A percentile compares a stretch with the other conserved stretches of the same genome.
Conservation (phyloP, 75 land plant genomes). For the Picea glauca region DNA sequence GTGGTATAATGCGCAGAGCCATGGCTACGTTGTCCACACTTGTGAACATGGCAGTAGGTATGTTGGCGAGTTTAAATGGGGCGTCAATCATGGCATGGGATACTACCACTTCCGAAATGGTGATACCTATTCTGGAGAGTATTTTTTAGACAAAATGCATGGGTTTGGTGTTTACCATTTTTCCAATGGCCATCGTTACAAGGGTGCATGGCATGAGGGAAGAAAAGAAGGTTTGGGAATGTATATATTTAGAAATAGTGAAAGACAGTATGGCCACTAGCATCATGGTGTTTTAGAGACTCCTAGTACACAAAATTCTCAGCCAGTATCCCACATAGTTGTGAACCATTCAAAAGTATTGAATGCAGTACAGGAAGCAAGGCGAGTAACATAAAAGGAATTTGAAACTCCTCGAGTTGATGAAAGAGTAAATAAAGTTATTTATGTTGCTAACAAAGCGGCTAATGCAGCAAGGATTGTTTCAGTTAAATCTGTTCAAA, state of each 20-base stretch:
- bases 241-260: too few relatives aligned
- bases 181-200: too few relatives aligned
- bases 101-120: constrained; percentile 68
- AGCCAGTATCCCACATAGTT: too few relatives aligned
- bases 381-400: constrained; percentile 72
- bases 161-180: too few relatives aligned
- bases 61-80: constrained; percentile 85
- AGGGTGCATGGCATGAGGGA: too few relatives aligned
- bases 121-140: too few relatives aligned
- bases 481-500: constrained; percentile 89
- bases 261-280: too few relatives aligned
- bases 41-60: constrained; percentile 79
- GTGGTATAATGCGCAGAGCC: constrained; percentile 81
- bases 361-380: constrained; percentile 65
- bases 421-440: constrained; percentile 13
- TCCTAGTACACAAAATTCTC: too few relatives aligned
- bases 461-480: constrained; percentile 94
- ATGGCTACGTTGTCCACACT: constrained; percentile 73
- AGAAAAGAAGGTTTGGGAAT: too few relatives aligned
- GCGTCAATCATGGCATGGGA: constrained; percentile 78
- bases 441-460: constrained; percentile 69
- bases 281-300: too few relatives aligned
- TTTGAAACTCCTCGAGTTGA: constrained; percentile 76
- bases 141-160: too few relatives aligned
- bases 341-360: too few relatives aligned